These are phyloP conservation scores for Penicillium brevicompactum DNA, from an alignment of 2,329 filamentous ascomycete genomes.

Conservation along the genomic window DNA sequence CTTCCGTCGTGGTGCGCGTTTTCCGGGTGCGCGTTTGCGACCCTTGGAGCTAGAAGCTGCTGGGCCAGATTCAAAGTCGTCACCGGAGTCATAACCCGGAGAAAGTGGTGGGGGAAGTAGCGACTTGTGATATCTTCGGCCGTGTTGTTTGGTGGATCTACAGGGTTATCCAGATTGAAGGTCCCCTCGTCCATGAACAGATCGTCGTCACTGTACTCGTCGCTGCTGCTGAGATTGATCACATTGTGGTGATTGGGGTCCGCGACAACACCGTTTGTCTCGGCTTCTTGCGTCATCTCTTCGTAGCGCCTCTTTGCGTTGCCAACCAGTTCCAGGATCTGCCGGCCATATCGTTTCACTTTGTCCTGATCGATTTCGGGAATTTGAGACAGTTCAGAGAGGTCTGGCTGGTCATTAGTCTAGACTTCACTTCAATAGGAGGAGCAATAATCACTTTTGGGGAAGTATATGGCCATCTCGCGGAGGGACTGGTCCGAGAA, in stretches of 20 bases:
- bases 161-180: slow-evolving; percentile 25
- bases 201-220: slow-evolving; percentile 42
- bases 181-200: slow-evolving; percentile 31
- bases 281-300: slow-evolving; percentile 46
- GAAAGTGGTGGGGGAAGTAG: slow-evolving; percentile 33
- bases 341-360: slow-evolving; percentile 46
- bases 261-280: slow-evolving; percentile 52
- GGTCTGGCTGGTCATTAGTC: slow-evolving; percentile 32
- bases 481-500: slow-evolving; percentile 51
- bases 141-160: slow-evolving; percentile 14
- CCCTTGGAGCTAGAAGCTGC: slow-evolving; percentile 22
- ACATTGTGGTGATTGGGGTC: slow-evolving; percentile 51
- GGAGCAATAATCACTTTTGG: slow-evolving; percentile 36
- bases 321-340: slow-evolving; percentile 46
- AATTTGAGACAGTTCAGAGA: slow-evolving; percentile 42
- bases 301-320: slow-evolving; percentile 45
- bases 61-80: slow-evolving; percentile 21
- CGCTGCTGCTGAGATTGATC: slow-evolving; percentile 46
- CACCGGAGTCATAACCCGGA: slow-evolving; percentile 24
- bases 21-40: slow-evolving; percentile 30
- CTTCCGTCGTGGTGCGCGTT: slow-evolving; percentile 30
- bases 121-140: slow-evolving; percentile 33
- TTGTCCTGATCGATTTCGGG: slow-evolving; percentile 48
- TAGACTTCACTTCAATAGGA: background rate
- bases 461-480: slow-evolving; percentile 52